A percentile compares a stretch with the other conserved stretches of the same genome.
These are phyloP conservation scores for Microascus cirrosus DNA, from an alignment of 2,329 filamentous ascomycete genomes.

Conservation along the genomic window DNA sequence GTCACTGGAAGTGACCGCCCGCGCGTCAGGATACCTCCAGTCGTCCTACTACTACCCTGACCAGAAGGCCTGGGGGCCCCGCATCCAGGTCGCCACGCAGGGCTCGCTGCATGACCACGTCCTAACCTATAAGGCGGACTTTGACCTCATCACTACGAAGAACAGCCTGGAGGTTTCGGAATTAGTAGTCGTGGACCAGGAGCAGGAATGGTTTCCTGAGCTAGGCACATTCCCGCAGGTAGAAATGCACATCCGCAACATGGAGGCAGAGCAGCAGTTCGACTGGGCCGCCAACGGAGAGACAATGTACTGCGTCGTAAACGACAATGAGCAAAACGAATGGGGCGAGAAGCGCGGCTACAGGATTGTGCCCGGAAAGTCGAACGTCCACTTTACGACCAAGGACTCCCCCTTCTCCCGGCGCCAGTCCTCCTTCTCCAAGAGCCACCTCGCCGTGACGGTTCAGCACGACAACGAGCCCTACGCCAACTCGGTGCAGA, in stretches of 20 bases:
- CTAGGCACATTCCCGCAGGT: constrained; percentile 22
- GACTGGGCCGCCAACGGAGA: constrained; percentile 30
- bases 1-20: constrained; percentile 24
- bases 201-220: constrained; percentile 24
- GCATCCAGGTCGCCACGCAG: constrained; percentile 19
- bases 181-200: constrained; percentile 17
- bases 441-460: constrained; percentile 33
- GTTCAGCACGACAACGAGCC: constrained; percentile 30
- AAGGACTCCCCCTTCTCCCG: constrained; percentile 27
- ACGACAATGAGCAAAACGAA: constrained; percentile 29
- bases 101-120: constrained; percentile 26
- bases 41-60: constrained; percentile 20
- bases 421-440: constrained; percentile 27
- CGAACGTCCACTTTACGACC: constrained; percentile 28
- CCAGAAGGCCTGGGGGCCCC: constrained; percentile 21
- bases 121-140: constrained; percentile 26
- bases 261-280: constrained; percentile 15
- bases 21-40: constrained; percentile 25
- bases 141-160: constrained; percentile 22
- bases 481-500: constrained; percentile 25
- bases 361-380: constrained; percentile 23
- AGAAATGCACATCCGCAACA: constrained; percentile 12
- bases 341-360: constrained; percentile 37
- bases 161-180: constrained; percentile 23
- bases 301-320: constrained; percentile 32